Percentiles rank a stretch among this genome's conserved stretches.
These are phyloP conservation scores for Tirmania nivea DNA, from an alignment of 495 filamentous ascomycete genomes.

Conservation along the genomic window DNA sequence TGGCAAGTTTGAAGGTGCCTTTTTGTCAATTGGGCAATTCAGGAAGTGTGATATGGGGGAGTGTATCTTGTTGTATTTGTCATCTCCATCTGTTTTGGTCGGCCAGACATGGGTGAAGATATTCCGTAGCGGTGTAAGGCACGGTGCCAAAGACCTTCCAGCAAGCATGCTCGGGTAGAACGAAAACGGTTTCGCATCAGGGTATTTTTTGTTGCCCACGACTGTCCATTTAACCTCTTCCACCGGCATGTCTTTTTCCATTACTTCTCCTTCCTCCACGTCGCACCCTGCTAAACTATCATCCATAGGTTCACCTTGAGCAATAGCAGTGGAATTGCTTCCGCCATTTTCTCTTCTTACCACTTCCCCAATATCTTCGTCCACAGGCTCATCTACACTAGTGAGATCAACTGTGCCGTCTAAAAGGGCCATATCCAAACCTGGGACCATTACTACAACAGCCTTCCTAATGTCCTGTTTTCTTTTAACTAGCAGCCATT, in stretches of 20 bases:
- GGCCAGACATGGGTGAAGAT: slow-evolving; percentile 84
- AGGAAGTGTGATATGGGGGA: slow-evolving; percentile 69
- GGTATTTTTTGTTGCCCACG: slow-evolving; percentile 27
- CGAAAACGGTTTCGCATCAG: slow-evolving; percentile 24
- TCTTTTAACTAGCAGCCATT: slow-evolving; percentile 51
- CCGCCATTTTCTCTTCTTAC: background rate
- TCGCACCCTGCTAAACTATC: slow-evolving; percentile 2
- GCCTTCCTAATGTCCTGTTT: slow-evolving; percentile 57
- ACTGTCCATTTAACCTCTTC: background rate
- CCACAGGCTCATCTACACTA: background rate
- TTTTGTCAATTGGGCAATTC: slow-evolving; percentile 40
- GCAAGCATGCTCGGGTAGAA: slow-evolving; percentile 49
- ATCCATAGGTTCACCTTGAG: background rate
- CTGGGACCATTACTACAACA: slow-evolving; percentile 85
- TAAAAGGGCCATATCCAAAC: slow-evolving; percentile 77
- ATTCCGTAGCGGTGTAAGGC: slow-evolving; percentile 48
- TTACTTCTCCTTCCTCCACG: slow-evolving; percentile 13
- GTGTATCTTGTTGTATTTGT: slow-evolving; percentile 51
- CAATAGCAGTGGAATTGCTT: slow-evolving; percentile 1
- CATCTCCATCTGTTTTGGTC: slow-evolving; percentile 62
- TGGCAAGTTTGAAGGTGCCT: slow-evolving; percentile 24
- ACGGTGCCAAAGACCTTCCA: slow-evolving; percentile 34
- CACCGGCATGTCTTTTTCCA: slow-evolving; percentile 20
- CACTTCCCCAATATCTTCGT: slow-evolving; percentile 6
- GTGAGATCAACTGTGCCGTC: slow-evolving; percentile 34